phyloP scores from a whole-genome alignment of 352 stramenopile genomes.

The Globisporangium middletonii region DNA sequence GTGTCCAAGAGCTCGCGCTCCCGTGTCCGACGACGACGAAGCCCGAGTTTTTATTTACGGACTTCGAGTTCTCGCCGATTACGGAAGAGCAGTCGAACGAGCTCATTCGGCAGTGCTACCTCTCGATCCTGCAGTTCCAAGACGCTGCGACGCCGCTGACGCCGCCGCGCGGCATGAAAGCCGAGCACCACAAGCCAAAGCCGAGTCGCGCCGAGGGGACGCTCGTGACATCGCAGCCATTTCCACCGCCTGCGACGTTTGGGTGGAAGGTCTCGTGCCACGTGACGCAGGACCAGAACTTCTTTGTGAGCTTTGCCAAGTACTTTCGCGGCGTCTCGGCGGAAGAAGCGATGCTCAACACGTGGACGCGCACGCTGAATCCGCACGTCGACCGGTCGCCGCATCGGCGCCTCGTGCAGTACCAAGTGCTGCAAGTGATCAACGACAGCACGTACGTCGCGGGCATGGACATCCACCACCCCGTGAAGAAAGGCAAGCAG shows the following conservation, averaged over 20 bases:
- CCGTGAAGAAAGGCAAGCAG: constrained; percentile 37
- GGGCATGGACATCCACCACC: constrained; percentile 38
- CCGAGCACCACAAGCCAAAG: background rate
- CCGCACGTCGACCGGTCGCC: constrained; percentile 16
- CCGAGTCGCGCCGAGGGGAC: background rate
- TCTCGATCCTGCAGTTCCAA: constrained; percentile 47
- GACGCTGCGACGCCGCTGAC: constrained; percentile 34
- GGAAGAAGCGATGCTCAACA: constrained; percentile 34
- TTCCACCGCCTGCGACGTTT: constrained; percentile 45
- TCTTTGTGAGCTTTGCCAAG: constrained; percentile 49
- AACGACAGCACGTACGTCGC: constrained; percentile 47
- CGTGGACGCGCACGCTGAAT: constrained; percentile 27
- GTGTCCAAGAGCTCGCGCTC: constrained; percentile 41
- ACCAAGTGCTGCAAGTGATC: constrained; percentile 39
- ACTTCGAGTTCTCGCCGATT: constrained; percentile 48
- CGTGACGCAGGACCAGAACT: constrained; percentile 27
- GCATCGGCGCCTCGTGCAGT: constrained; percentile 29
- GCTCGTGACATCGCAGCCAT: constrained; percentile 12
- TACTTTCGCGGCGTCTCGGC: constrained; percentile 32
- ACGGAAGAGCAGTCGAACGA: constrained; percentile 48
- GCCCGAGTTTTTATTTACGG: constrained; percentile 21
- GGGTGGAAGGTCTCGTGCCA: constrained; percentile 46
- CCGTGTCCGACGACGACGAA: constrained; percentile 25
- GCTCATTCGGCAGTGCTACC: constrained; percentile 48
- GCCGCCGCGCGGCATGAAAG: constrained; percentile 16